Percentiles rank a stretch among this genome's conserved stretches.
These are phyloP conservation scores for Globisporangium middletonii DNA, from an alignment of 352 stramenopile genomes.

Conservation along the genomic window DNA sequence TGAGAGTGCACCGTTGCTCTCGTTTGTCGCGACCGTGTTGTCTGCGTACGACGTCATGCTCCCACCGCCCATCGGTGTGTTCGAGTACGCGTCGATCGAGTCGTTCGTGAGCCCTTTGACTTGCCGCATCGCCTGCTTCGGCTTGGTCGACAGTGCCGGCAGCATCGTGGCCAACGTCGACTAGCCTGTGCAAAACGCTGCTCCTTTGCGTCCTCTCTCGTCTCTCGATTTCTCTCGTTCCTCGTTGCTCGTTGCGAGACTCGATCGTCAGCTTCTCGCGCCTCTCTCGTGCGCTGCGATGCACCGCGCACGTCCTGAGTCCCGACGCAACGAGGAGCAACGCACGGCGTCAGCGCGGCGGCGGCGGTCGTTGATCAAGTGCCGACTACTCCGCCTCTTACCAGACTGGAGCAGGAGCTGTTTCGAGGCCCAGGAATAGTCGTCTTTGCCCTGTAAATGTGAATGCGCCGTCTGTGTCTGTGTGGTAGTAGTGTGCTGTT, in stretches of 20 bases:
- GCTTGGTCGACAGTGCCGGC: constrained; percentile 73
- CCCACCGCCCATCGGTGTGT: constrained; percentile 33
- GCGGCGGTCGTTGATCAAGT: no score
- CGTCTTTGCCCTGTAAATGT: no score
- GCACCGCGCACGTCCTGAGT: no score
- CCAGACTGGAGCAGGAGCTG: no score
- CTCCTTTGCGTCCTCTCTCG: not conserved
- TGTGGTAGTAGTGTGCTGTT: no score
- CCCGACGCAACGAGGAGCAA: no score
- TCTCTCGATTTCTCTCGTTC: not conserved
- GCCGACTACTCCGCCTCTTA: no score
- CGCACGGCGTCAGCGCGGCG: no score
- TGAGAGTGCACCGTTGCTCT: constrained; percentile 10
- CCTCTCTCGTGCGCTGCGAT: no score
- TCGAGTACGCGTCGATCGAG: constrained; percentile 83
- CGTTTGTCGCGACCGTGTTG: constrained; percentile 29
- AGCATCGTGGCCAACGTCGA: constrained; percentile 30
- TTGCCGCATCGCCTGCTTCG: constrained; percentile 78
- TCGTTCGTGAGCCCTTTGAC: constrained; percentile 79
- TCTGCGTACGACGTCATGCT: constrained; percentile 39
- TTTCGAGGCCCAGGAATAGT: no score
- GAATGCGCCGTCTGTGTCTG: no score
- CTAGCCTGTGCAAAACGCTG: not conserved
- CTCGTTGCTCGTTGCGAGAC: not conserved
- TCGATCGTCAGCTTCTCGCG: no score